A percentile compares a stretch with the other conserved stretches of the same genome.
Evolutionary conservation across 2,329 filamentous ascomycete genomes (phyloP).

Genomic region (Thielaviopsis musarum): DNA sequence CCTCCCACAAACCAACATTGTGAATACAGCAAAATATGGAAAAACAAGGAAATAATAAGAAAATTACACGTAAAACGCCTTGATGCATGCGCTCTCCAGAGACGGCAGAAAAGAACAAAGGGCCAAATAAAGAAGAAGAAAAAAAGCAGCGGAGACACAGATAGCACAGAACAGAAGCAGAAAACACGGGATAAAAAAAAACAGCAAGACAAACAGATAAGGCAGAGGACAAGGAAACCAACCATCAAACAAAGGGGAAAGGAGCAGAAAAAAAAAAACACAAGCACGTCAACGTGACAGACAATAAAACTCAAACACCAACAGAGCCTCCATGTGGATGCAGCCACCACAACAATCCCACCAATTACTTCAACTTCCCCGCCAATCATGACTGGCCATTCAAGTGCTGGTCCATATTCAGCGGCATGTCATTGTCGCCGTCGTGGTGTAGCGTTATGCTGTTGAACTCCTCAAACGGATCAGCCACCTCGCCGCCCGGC

Average conservation of each 20-base stretch:
- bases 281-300: too few relatives aligned
- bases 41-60: not conserved
- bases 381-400: constrained; percentile 13
- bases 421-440: constrained; percentile 49
- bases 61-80: constrained; percentile 8
- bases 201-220: not conserved
- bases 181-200: constrained; percentile 13
- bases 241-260: not conserved
- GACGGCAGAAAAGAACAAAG: not conserved
- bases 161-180: not conserved
- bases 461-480: constrained; percentile 98
- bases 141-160: not conserved
- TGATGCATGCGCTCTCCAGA: constrained; percentile 9
- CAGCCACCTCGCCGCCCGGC: constrained; percentile 61
- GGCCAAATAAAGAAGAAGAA: constrained; percentile 1
- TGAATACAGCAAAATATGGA: not conserved
- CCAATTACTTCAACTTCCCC: not conserved
- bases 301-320: not conserved
- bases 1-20: not conserved
- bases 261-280: too few relatives aligned
- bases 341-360: not conserved
- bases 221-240: not conserved
- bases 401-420: constrained; percentile 17
- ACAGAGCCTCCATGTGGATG: too few relatives aligned
- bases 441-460: constrained; percentile 95